A percentile compares a stretch with the other conserved stretches of the same genome.
Evolutionary conservation across 495 filamentous ascomycete species (phyloP).

Genomic region (Xylaria acuta): DNA sequence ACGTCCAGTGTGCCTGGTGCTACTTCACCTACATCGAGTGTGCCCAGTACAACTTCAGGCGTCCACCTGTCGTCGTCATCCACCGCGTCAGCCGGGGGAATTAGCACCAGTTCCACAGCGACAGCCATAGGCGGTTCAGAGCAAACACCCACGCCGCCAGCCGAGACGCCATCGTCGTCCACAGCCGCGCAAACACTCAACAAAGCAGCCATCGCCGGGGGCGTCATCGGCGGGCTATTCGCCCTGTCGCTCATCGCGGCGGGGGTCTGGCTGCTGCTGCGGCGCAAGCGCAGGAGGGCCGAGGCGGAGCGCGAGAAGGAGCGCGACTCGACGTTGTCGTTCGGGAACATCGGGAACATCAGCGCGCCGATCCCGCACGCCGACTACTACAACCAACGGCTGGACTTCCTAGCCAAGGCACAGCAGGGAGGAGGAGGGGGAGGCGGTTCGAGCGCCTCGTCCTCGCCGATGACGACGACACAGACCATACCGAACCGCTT

Average conservation of each 20-base stretch:
- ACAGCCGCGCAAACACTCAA: slow-evolving; percentile 28
- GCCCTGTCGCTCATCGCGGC: slow-evolving; percentile 33
- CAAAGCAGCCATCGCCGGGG: slow-evolving; percentile 39
- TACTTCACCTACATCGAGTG: slow-evolving; percentile 31
- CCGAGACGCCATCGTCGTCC: slow-evolving; percentile 23
- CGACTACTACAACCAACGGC: slow-evolving; percentile 36
- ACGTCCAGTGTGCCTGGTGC: slow-evolving; percentile 32
- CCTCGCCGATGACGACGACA: slow-evolving; percentile 26
- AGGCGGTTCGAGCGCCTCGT: slow-evolving; percentile 23
- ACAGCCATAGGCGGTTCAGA: slow-evolving; percentile 27
- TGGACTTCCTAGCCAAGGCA: slow-evolving; percentile 48
- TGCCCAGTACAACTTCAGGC: slow-evolving; percentile 38
- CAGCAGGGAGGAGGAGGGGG: no score
- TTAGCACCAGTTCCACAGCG: slow-evolving; percentile 16
- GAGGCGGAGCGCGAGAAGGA: slow-evolving; percentile 26
- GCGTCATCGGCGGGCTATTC: slow-evolving; percentile 40
- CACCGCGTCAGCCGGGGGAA: neutral
- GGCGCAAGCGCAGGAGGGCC: slow-evolving; percentile 35
- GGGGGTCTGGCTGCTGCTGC: slow-evolving; percentile 27
- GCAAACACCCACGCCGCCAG: slow-evolving; percentile 19
- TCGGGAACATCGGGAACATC: slow-evolving; percentile 58
- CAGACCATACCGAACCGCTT: slow-evolving; percentile 23
- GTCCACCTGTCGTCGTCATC: slow-evolving; percentile 22
- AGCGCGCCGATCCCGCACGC: slow-evolving; percentile 49
- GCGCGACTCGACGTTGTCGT: slow-evolving; percentile 50